A percentile compares a stretch with the other conserved stretches of the same genome.
Conservation (phyloP, 176 grass and related monocot genomes). For the Lolium multiflorum region DNA sequence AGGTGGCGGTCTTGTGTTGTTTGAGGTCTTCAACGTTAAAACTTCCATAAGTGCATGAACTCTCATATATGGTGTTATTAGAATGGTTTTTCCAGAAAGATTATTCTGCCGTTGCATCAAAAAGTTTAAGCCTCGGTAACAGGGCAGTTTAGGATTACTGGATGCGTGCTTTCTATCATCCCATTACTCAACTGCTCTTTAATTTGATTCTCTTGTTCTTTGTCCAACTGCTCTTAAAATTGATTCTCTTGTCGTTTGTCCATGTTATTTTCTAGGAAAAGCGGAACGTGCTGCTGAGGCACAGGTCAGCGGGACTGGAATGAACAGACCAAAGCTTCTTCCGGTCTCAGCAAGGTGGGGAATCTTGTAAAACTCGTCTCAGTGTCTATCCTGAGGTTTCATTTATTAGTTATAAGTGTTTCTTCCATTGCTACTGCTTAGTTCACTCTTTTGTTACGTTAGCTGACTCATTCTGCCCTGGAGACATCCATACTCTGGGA, state of each 20-base stretch:
- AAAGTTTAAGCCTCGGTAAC: not conserved
- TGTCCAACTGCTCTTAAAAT: not conserved
- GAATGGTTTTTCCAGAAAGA: not conserved
- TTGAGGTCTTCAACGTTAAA: not conserved
- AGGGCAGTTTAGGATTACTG: not conserved
- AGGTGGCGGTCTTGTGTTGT: not conserved
- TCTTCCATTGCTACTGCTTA: not conserved
- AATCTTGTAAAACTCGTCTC: not conserved
- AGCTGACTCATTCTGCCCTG: not conserved
- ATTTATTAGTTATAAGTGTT: not conserved
- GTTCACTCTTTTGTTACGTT: not conserved
- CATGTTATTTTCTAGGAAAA: slow-evolving; percentile 48
- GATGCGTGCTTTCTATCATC: not conserved
- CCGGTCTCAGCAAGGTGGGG: slow-evolving; percentile 1
- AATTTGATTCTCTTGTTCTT: not conserved
- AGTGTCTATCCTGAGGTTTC: not conserved
- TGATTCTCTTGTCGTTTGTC: not conserved
- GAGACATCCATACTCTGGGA: not conserved
- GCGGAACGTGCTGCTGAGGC: slow-evolving; percentile 40
- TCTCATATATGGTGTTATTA: not conserved
- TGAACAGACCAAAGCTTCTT: slow-evolving; percentile 8
- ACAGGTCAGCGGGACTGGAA: slow-evolving; percentile 38
- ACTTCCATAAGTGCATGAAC: not conserved
- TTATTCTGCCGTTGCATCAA: not conserved
- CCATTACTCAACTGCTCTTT: not conserved